These are phyloP conservation scores for Coprinopsis sp. DNA, from an alignment of 768 basidiomycete species.

Conservation along the genomic window DNA sequence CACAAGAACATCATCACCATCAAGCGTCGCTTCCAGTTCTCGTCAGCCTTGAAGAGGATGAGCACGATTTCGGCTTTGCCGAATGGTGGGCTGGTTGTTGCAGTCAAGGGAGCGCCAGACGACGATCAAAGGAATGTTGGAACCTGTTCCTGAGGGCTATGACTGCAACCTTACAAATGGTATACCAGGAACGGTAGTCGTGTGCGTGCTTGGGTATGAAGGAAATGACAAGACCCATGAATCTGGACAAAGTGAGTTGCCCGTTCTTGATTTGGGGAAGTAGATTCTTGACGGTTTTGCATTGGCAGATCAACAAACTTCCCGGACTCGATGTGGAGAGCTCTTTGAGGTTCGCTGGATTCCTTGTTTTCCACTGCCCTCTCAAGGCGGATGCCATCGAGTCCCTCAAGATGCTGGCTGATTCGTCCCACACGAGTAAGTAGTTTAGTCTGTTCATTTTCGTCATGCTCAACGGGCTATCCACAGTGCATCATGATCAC, in stretches of 20 bases:
- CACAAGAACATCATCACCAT: slow-evolving; percentile 65
- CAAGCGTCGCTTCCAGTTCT: slow-evolving; percentile 94
- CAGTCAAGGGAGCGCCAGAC: slow-evolving; percentile 98
- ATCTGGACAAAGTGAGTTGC: slow-evolving; percentile 61
- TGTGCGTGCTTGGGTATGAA: slow-evolving; percentile 89
- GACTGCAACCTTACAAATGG: slow-evolving; percentile 94
- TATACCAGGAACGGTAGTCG: slow-evolving; percentile 91
- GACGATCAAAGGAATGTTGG: slow-evolving; percentile 88
- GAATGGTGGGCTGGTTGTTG: slow-evolving; percentile 53
- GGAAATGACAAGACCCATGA: slow-evolving; percentile 69
- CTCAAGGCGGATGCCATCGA: slow-evolving; percentile 91
- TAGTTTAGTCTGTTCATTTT: slow-evolving; percentile 10
- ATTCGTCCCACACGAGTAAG: slow-evolving; percentile 94
- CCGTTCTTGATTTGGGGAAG: background rate
- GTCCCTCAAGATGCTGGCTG: slow-evolving; percentile 88
- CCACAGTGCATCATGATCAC: slow-evolving; percentile 97
- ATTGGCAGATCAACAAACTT: slow-evolving; percentile 79
- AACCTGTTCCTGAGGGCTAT: slow-evolving; percentile 67
- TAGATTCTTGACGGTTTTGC: background rate
- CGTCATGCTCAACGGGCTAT: background rate
- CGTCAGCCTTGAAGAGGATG: slow-evolving; percentile 96
- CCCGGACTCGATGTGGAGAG: slow-evolving; percentile 78
- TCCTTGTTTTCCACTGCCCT: slow-evolving; percentile 98
- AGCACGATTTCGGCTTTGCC: slow-evolving; percentile 75
- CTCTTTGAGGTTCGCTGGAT: slow-evolving; percentile 81